Evolutionary conservation across 1,284 basidiomycete genomes (phyloP).

Genomic region (Termitomyces sp.): DNA sequence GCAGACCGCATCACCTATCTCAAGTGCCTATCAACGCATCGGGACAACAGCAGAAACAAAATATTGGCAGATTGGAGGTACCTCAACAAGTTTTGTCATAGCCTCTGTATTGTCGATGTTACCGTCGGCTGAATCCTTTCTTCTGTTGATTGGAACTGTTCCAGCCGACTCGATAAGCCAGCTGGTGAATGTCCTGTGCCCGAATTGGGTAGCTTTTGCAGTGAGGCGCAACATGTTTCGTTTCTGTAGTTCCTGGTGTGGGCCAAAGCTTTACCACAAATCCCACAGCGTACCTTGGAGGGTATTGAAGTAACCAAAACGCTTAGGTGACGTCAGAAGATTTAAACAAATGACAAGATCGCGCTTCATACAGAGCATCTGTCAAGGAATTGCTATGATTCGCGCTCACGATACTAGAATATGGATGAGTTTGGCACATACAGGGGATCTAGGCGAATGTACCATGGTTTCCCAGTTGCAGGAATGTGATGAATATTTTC

Average conservation of each 20-base stretch:
- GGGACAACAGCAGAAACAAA: conserved; percentile 1
- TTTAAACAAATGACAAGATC: conserved; percentile 3
- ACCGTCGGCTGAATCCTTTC: conserved; percentile 58
- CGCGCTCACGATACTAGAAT: conserved; percentile 52
- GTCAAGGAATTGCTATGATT: conserved; percentile 85
- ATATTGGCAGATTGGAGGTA: conserved; percentile 21
- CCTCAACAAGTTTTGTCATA: conserved; percentile 67
- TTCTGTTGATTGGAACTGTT: conserved; percentile 74
- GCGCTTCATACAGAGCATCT: conserved; percentile 66
- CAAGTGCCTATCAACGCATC: conserved; percentile 49
- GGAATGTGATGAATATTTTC: conserved; percentile 73
- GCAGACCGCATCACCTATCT: conserved; percentile 74
- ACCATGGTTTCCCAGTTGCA: conserved; percentile 70
- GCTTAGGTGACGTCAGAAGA: conserved; percentile 29
- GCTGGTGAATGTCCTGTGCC: conserved; percentile 74
- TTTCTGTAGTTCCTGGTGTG: conserved; percentile 29
- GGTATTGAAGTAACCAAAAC: conserved; percentile 69
- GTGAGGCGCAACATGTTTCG: conserved; percentile 80
- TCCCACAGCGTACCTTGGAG: conserved; percentile 40
- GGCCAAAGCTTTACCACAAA: background rate
- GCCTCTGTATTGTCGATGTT: conserved; percentile 60
- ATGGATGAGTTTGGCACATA: background rate
- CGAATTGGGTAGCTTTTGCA: conserved; percentile 82
- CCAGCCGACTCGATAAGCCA: conserved; percentile 87
- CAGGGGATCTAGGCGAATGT: conserved; percentile 18